These are phyloP conservation scores for Croton laevigatus DNA, from an alignment of 441 rosid genomes.

Conservation along the genomic window DNA sequence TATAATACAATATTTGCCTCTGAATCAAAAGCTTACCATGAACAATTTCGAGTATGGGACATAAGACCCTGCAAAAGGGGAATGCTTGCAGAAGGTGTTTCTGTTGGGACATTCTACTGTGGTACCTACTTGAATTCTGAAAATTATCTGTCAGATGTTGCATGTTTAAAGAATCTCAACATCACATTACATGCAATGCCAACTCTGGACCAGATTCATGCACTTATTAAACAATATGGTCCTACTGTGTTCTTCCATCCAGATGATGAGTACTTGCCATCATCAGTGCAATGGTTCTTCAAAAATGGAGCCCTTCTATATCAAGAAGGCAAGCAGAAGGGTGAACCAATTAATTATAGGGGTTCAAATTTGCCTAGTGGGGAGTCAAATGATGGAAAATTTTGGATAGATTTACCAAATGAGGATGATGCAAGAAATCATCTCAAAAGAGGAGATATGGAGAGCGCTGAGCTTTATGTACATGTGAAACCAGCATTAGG, in stretches of 20 bases:
- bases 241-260: constrained; percentile 78
- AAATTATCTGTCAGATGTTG: constrained; percentile 31
- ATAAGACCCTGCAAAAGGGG: constrained; percentile 62
- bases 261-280: constrained; percentile 64
- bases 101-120: constrained; percentile 68
- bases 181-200: constrained; percentile 66
- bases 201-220: constrained; percentile 57
- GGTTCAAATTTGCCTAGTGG: constrained; percentile 73
- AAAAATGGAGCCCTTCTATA: constrained; percentile 57
- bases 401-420: constrained; percentile 77
- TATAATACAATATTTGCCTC: constrained; percentile 35
- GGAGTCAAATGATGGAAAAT: constrained; percentile 60
- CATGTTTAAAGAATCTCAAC: constrained; percentile 65
- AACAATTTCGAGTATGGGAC: constrained; percentile 57
- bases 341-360: constrained; percentile 38
- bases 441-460: constrained; percentile 58
- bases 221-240: constrained; percentile 64
- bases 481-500: constrained; percentile 82
- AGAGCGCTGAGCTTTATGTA: constrained; percentile 63
- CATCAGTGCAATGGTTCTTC: constrained; percentile 80
- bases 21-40: constrained; percentile 36
- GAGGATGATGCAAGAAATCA: constrained; percentile 29
- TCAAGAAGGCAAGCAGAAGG: constrained; percentile 32
- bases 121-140: constrained; percentile 36
- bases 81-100: constrained; percentile 58